Percentiles rank a stretch among this genome's conserved stretches.
Conservation (phyloP, 73 alveolate species). For the Tetrahymena malaccensis region DNA sequence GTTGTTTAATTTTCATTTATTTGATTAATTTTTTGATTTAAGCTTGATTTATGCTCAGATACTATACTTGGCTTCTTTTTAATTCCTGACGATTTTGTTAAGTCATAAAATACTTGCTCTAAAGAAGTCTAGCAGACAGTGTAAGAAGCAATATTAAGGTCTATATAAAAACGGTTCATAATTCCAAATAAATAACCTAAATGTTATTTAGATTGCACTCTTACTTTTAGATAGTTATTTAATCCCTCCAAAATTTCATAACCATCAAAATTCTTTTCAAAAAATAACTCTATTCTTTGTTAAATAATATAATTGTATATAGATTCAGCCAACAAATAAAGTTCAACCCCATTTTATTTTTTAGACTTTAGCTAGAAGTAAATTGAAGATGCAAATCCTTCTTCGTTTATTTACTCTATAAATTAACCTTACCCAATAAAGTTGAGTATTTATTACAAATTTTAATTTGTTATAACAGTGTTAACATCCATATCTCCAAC, state of each 20-base stretch:
- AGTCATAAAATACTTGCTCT: slow-evolving; percentile 39
- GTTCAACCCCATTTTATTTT: slow-evolving; percentile 23
- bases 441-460: neutral
- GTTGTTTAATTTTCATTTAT: no score
- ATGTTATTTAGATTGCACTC: neutral
- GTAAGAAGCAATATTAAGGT: slow-evolving; percentile 48
- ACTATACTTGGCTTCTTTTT: no score
- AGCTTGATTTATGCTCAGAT: no score
- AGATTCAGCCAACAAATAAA: slow-evolving; percentile 42
- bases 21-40: no score
- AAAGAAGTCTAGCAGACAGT: slow-evolving; percentile 40
- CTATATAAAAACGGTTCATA: slow-evolving; percentile 37
- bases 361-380: slow-evolving; percentile 27
- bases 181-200: slow-evolving; percentile 37
- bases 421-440: neutral
- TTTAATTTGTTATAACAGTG: neutral
- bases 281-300: slow-evolving; percentile 2
- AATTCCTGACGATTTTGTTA: slow-evolving; percentile 35
- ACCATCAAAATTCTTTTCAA: neutral
- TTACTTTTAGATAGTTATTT: slow-evolving; percentile 23
- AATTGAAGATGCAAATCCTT: slow-evolving; percentile 32
- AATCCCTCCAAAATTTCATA: slow-evolving; percentile 39
- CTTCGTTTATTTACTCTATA: neutral
- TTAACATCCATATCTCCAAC: slow-evolving; percentile 5
- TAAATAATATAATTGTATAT: slow-evolving; percentile 24